phyloP scores from a whole-genome alignment of 495 filamentous ascomycete genomes.

The Diplogelasinospora grovesii region DNA sequence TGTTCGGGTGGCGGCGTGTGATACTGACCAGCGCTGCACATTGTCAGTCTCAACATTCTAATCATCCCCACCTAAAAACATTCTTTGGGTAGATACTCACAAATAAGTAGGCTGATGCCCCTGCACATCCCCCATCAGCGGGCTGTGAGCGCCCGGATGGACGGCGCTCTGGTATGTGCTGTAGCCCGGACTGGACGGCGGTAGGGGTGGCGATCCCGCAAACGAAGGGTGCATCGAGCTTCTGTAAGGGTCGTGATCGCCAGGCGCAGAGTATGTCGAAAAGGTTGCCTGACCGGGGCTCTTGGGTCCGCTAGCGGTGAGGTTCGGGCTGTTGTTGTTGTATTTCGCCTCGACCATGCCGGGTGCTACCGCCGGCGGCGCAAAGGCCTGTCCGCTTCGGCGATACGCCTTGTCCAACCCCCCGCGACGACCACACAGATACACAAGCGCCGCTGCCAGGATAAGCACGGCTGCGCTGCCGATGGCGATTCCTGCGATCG shows the following conservation, averaged over 20 bases:
- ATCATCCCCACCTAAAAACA: too few relatives aligned
- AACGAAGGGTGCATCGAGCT: too few relatives aligned
- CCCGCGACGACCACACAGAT: constrained; percentile 35
- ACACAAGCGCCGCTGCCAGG: constrained; percentile 31
- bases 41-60: too few relatives aligned
- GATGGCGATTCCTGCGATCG: constrained; percentile 45
- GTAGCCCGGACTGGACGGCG: constrained; percentile 4
- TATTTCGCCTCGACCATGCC: constrained; percentile 18
- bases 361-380: constrained; percentile 6
- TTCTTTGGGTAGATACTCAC: constrained; percentile 9
- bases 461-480: constrained; percentile 33
- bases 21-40: too few relatives aligned
- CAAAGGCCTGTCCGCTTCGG: constrained; percentile 5
- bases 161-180: constrained; percentile 1
- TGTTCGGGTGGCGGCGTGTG: background rate
- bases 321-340: constrained; percentile 7
- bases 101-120: constrained; percentile 1
- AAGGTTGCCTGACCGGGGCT: constrained; percentile 21
- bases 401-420: constrained; percentile 27
- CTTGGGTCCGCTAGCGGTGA: constrained; percentile 15
- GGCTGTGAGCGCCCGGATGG: background rate
- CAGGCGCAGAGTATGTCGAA: constrained; percentile 8
- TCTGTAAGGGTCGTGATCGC: constrained; percentile 10
- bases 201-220: background rate
- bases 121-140: constrained; percentile 5